Conservation (phyloP, 768 basidiomycete species). For the Paxillus involutus region DNA sequence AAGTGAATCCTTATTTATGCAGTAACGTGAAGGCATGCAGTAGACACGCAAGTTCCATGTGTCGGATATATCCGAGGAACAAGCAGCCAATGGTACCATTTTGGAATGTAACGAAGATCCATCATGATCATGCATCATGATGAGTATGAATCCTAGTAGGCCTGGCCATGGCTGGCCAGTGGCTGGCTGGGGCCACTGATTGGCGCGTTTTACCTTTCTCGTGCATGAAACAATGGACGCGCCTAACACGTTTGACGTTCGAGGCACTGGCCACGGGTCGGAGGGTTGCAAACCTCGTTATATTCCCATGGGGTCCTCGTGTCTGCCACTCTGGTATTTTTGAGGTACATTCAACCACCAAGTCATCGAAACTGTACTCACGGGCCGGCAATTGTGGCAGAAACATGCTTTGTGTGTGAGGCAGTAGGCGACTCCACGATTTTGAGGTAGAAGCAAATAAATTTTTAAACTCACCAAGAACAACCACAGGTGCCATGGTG, state of each 20-base stretch:
- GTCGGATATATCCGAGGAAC: conserved; percentile 15
- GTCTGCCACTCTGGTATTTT: not conserved
- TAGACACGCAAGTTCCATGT: conserved; percentile 15
- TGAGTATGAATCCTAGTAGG: not conserved
- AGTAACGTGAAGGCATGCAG: not conserved
- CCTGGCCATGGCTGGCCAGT: not conserved
- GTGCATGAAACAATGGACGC: not conserved
- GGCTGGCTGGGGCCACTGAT: not conserved
- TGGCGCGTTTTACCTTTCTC: conserved; percentile 12
- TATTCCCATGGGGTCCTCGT: conserved; percentile 18
- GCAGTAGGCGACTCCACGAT: conserved; percentile 1
- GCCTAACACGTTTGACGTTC: conserved; percentile 7
- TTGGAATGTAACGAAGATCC: not conserved
- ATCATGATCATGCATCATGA: too few species aligned
- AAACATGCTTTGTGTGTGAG: conserved; percentile 11
- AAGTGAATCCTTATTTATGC: conserved; percentile 24
- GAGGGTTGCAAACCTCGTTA: conserved; percentile 13
- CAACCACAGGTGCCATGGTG: not conserved
- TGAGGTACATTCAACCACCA: not conserved
- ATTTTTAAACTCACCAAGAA: not conserved
- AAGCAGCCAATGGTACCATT: not conserved
- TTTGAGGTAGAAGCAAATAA: not conserved
- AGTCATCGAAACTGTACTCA: not conserved
- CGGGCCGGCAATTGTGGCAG: conserved; percentile 7
- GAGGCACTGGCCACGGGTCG: not conserved